These are phyloP conservation scores for Mesembryanthemum crystallinum DNA, from an alignment of 148 eudicot genomes.

Conservation along the genomic window DNA sequence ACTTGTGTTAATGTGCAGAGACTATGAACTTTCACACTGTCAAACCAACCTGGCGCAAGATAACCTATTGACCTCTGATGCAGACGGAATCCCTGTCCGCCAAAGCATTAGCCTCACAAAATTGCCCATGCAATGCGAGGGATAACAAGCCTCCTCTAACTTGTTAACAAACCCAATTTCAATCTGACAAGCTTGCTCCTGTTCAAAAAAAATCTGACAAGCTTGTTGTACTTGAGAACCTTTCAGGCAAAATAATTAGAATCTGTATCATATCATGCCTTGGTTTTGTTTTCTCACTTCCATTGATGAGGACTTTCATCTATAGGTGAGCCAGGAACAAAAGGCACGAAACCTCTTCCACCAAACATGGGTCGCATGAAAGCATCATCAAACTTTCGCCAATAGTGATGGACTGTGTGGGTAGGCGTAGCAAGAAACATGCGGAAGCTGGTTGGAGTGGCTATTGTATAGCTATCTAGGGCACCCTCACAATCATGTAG, in stretches of 20 bases:
- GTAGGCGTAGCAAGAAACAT: constrained; percentile 58
- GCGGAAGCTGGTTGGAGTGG: constrained; percentile 59
- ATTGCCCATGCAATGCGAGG: constrained; percentile 15
- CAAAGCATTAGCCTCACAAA: constrained; percentile 1
- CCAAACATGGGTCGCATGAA: constrained; percentile 91
- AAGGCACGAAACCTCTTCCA: constrained; percentile 84
- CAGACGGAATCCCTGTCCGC: background rate
- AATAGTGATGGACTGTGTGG: constrained; percentile 65
- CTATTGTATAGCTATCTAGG: constrained; percentile 22
- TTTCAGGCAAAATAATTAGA: background rate
- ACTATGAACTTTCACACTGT: background rate
- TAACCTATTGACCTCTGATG: background rate
- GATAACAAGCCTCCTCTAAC: background rate
- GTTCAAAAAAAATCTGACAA: too few species aligned
- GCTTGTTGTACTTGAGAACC: background rate
- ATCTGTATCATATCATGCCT: background rate
- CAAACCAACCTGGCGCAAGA: background rate
- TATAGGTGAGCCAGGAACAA: constrained; percentile 69
- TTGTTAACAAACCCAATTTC: background rate
- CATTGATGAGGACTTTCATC: constrained; percentile 45
- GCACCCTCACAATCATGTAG: constrained; percentile 44
- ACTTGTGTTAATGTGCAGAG: background rate
- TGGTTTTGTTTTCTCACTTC: constrained; percentile 11
- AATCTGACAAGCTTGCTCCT: constrained; percentile 1
- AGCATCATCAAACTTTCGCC: constrained; percentile 78